Evolutionary conservation across 208 protist genomes (phyloP).

Genomic region (Dictyostelium gargantuum): DNA sequence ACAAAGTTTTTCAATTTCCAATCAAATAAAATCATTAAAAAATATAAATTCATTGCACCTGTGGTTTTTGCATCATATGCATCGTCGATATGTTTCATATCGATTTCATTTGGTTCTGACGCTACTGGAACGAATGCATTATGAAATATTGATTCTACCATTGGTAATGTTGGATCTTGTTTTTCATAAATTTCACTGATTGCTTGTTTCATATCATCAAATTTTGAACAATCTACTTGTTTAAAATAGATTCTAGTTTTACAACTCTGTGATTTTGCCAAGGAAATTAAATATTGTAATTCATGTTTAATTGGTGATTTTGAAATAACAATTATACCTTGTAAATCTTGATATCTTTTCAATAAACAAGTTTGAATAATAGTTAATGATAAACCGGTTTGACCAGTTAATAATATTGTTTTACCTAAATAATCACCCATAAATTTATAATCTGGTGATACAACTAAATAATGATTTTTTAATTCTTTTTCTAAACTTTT

Average conservation of each 20-base stretch:
- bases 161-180: neutral
- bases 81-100: neutral
- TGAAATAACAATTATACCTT: neutral
- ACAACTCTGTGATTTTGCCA: neutral
- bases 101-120: neutral
- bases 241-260: neutral
- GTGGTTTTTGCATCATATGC: neutral
- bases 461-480: neutral
- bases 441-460: neutral
- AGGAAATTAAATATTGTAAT: neutral
- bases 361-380: neutral
- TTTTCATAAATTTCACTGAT: neutral
- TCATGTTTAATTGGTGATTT: neutral
- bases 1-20: neutral
- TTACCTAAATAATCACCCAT: neutral
- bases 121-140: neutral
- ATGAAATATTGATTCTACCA: neutral
- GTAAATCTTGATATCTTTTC: neutral
- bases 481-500: neutral
- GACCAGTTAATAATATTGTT: neutral
- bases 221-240: neutral
- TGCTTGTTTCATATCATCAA: neutral
- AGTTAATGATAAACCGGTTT: neutral
- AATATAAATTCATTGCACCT: neutral
- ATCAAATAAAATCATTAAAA: neutral